Evolutionary conservation across 2,329 filamentous ascomycete species (phyloP), one percentile per base, ranked within the genome.

Genomic region (Pyrenochaeta sp.): DNA sequence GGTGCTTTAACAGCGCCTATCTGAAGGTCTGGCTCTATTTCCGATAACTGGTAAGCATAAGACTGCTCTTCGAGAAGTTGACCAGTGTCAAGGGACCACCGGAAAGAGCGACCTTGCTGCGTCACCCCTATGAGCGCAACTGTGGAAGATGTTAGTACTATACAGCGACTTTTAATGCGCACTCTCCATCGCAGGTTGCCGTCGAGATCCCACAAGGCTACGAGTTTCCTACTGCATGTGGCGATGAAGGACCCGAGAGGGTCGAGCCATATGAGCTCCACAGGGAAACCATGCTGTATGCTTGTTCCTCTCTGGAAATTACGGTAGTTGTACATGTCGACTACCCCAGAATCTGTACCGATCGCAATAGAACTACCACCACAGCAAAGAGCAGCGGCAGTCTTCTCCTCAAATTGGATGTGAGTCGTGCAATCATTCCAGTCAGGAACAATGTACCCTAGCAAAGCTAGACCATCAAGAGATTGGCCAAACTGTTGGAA

Each of bases 401-500:
- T 50, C 36, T 50, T 24, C 6, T 50, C 48, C 36, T 50, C 48
- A 30, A 50, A 40, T 8, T 27, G 36, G 30, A 50, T 25, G 13
- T 42, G 36, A 19, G 48, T 3, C 28, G 42, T 40, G 24, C 48
- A 50, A 42, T 50, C 48, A 24, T 34, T 25, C 48, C 48, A 50
- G 5, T 50, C 34, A 9, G 24, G 6, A 3, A 34, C 8, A 5
- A 8, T 19, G 22, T 50, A 50, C 24, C 48, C 48, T 5, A 34
- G 36, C 28, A 50, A 25, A 5, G 6, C 12, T 19, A 50, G 27
- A 2, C 48, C 48, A 10, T 50, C 48, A 19, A 15, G 34, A 19
- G 48, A 27, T 19, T 42, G 27, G 5, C 48, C 48, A 24, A 50
- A 50, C 27, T 50, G 48, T 22, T 13, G 48, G n/a, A 22, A 50